Evolutionary conservation across 2,329 filamentous ascomycete genomes (phyloP).

Genomic region (Ilyonectria destructans): DNA sequence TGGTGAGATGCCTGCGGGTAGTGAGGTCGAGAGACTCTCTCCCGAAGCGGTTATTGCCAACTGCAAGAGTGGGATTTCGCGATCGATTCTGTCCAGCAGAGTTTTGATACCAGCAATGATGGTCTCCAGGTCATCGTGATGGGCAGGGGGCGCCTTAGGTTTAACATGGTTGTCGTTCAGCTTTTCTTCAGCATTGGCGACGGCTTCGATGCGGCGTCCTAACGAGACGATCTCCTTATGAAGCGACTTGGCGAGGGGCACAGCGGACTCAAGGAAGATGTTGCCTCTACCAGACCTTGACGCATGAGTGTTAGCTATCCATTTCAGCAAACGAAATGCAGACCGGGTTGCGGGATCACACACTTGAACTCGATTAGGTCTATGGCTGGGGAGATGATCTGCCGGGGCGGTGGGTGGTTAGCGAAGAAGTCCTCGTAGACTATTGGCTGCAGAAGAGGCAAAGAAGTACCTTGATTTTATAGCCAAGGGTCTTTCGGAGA

Average conservation of each 20-base stretch:
- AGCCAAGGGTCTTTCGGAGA: slow-evolving; percentile 83
- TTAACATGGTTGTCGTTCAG: slow-evolving; percentile 54
- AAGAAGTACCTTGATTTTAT: slow-evolving; percentile 82
- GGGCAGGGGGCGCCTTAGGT: slow-evolving; percentile 57
- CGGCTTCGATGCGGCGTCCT: slow-evolving; percentile 81
- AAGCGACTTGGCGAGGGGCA: slow-evolving; percentile 86
- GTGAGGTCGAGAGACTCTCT: slow-evolving; percentile 84
- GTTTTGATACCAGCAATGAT: slow-evolving; percentile 84
- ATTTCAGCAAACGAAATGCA: slow-evolving; percentile 16
- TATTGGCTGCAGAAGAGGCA: background rate
- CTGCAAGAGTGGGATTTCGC: slow-evolving; percentile 92
- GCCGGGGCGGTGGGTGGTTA: slow-evolving; percentile 27
- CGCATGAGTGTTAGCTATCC: slow-evolving; percentile 27
- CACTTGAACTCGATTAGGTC: slow-evolving; percentile 94
- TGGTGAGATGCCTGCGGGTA: slow-evolving; percentile 89
- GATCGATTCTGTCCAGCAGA: slow-evolving; percentile 86
- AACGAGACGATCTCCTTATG: slow-evolving; percentile 87
- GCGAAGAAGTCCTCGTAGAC: background rate
- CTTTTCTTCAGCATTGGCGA: slow-evolving; percentile 76
- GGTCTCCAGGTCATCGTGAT: slow-evolving; percentile 75
- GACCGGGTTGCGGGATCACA: slow-evolving; percentile 44
- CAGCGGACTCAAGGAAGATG: slow-evolving; percentile 83
- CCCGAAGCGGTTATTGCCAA: slow-evolving; percentile 95
- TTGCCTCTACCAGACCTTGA: slow-evolving; percentile 69
- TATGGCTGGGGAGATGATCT: slow-evolving; percentile 92